Base-by-base conservation (phyloP, 805 yeast species). In the Suhomyces xylopsoci region DNA sequence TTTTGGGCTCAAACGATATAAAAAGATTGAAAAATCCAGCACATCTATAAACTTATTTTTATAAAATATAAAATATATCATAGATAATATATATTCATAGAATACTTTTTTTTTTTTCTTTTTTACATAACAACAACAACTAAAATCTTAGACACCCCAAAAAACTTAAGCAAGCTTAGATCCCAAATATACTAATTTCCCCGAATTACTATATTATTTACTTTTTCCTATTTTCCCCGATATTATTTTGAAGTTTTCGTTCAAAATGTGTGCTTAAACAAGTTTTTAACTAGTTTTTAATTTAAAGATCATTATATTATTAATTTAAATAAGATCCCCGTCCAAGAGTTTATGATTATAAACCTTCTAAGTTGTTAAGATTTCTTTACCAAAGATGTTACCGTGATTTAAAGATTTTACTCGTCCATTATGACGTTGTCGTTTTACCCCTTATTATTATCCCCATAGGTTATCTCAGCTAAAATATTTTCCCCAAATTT, bases 261-360 rank as follows among this genome's bases (percentile, higher is more conserved):
- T 56, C 58, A 65, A 58, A 59, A 70, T 70, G 75, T 69, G 73
- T 68, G 71, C 71, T 63, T 70, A 70, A 68, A 67, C 63, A 58
- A 58, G 53, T 52, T 53, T 55, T 57, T 54, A 56, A 58, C 58
- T 50, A 58, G 61, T 60, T 56, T 53, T 58, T 54, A 54, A 59
- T 58, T 20, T 53, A 57, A 55, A 57, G 60, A 59, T 58, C 53
- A 50, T 50, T 48, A 48, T 47, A 28, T 28, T 28, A 28, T 28
- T 28, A 12, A 50, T 38, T 58, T 56, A 56, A 55, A 55, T 50
- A 50, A 58, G 57, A 47, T 47, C 49, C 49, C 49, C 49, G 17
- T 19, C 41, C 42, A 50, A 47, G 48, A 34, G 50, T 48, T 51
- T 51, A 51, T 48, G 42, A 48, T 10, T 51, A 47, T 47, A 54